A percentile compares a stretch with the other conserved stretches of the same genome.
These are phyloP conservation scores for Nannochloropsis granulata DNA, from an alignment of 108 stramenopile species.

Conservation along the genomic window DNA sequence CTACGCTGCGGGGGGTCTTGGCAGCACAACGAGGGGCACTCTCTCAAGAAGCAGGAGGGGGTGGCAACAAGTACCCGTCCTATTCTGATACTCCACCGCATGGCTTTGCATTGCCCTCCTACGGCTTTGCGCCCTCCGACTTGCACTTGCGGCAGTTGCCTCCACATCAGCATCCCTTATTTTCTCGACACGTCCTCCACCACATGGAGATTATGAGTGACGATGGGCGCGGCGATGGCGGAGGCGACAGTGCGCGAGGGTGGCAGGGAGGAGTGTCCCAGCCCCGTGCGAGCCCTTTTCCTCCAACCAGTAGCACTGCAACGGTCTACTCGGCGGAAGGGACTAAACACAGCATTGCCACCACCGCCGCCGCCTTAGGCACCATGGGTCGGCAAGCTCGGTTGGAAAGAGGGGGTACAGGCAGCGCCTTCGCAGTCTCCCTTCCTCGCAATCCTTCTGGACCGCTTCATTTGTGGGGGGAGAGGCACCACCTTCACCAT, in stretches of 20 bases:
- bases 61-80: not conserved
- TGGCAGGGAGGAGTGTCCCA: not conserved
- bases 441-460: not conserved
- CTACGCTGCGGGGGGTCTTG: constrained; percentile 11
- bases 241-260: not conserved
- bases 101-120: not conserved
- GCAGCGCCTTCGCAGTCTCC: not conserved
- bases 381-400: no score
- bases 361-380: not conserved
- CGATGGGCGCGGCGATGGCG: not conserved
- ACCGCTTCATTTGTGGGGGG: not conserved
- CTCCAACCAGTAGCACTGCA: not conserved
- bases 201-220: not conserved
- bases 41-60: not conserved
- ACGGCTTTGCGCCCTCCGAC: not conserved
- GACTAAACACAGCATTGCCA: not conserved
- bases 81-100: not conserved
- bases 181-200: not conserved
- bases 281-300: not conserved
- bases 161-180: not conserved
- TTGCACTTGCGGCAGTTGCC: not conserved
- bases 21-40: not conserved
- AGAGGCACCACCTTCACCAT: not conserved
- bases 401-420: not conserved
- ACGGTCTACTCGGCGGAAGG: not conserved